Evolutionary conservation across 345 rosid genomes (phyloP).

Genomic region (Eucalyptus tenuipes): DNA sequence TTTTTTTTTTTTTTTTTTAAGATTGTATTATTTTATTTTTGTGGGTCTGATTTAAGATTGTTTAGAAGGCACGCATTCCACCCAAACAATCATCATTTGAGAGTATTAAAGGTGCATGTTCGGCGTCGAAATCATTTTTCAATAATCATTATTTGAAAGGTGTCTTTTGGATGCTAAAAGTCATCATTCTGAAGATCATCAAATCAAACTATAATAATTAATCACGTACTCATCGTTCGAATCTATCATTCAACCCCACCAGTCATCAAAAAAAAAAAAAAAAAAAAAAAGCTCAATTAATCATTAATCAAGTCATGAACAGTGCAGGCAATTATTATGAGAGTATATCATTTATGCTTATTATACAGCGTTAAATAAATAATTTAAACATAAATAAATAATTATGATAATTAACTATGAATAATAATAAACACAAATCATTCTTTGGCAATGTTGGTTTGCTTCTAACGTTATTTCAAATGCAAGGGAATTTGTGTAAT

Average conservation of each 20-base stretch:
- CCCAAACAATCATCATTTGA: not conserved
- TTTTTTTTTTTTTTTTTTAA: fast-evolving
- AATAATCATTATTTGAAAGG: not conserved
- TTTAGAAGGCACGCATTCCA: not conserved
- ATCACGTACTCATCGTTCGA: not conserved
- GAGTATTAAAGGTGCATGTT: not conserved
- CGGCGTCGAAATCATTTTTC: not conserved
- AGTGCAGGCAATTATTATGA: not conserved
- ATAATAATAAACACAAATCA: not conserved
- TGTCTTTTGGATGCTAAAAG: not conserved
- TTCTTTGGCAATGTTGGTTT: not conserved
- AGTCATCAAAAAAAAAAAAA: too few relatives aligned
- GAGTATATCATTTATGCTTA: not conserved
- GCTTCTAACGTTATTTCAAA: not conserved
- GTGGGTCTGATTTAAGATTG: not conserved
- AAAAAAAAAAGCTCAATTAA: too few relatives aligned
- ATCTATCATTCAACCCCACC: not conserved
- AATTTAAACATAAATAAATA: not conserved
- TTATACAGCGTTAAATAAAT: not conserved
- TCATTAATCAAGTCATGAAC: not conserved
- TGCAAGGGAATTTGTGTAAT: not conserved
- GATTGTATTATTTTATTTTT: too few relatives aligned
- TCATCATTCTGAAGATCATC: not conserved
- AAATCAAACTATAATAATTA: too few relatives aligned
- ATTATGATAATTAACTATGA: not conserved